Evolutionary conservation across 164 flowering plant species (phyloP), one percentile per base, ranked within the genome.

Genomic region (Dillenia turbinata): DNA sequence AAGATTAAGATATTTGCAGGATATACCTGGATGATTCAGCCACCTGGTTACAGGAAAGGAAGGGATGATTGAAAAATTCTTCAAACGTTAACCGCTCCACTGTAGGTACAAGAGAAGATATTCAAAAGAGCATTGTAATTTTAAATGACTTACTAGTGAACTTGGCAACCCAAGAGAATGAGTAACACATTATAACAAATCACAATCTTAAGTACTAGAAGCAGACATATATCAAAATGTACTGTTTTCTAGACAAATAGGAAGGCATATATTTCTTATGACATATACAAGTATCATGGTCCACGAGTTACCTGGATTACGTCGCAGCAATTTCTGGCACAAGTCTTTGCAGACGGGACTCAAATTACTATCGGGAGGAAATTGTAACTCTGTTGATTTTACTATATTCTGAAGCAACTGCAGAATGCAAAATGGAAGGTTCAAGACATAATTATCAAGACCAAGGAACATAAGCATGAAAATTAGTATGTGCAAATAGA

Each of bases 51-150:
- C 64, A 76, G 56, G 77, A 73, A 57, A 95, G 82, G 70, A 86
- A 92, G 43, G 82, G 87, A 62, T 95, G 99, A 74, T 84, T 91
- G 64, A 95, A 95, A 60, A 95, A 89, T 75, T 95, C 99, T 54
- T 92, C 99, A 78, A 92, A 95, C 64, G 99, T 92, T 65, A 95
- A 64, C 47, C 97, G 80, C 71, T 92, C 97, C 78, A 92, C 99
- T 95, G 88, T 43, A 71, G 57, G 67, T 52, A 60, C 33, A 70
- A 26, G 51, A 16, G 52, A 14, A 51, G 40, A 33, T 0, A 33
- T 33, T 33, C 40, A 33, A 33, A 4, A 33, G 40, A 33, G 40
- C 40, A 0, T 33, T 33, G 40, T 33, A 33, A 33, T 33, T 33
- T 33, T 33, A 33, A 33, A 33, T 7, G 40, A 33, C 40, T 5